These are phyloP conservation scores for Entomortierella chlamydospora DNA, from an alignment of 192 early-diverging fungal species.

Conservation along the genomic window DNA sequence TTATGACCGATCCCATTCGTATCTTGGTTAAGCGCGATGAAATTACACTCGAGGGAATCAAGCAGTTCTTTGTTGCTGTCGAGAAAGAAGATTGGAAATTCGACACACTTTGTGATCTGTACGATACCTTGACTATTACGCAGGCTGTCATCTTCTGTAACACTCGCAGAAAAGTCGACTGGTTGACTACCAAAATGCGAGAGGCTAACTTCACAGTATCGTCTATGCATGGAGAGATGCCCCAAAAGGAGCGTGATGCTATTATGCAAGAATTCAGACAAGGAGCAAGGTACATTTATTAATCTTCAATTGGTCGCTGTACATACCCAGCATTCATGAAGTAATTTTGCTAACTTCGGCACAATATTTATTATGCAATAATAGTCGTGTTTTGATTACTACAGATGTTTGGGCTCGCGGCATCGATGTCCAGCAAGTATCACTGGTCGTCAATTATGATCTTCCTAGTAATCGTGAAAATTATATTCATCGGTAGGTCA, in stretches of 20 bases:
- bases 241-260: conserved; percentile 95
- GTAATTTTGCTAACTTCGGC: not conserved
- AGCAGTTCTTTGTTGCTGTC: conserved; percentile 98
- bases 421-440: conserved; percentile 99
- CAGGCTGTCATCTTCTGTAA: conserved; percentile 99
- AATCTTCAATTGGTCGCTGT: not conserved
- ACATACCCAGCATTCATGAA: too few species aligned
- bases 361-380: not conserved
- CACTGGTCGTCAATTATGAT: conserved; percentile 97
- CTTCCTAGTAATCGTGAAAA: conserved; percentile 95
- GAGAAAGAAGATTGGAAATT: conserved; percentile 99
- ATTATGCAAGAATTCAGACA: conserved; percentile 98
- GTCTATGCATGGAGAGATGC: conserved; percentile 99
- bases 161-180: conserved; percentile 96
- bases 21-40: conserved; percentile 99
- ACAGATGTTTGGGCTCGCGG: conserved; percentile 99
- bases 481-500: conserved; percentile 90
- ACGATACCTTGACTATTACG: conserved; percentile 97
- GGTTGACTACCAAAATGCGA: conserved; percentile 96
- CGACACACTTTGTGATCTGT: conserved; percentile 96
- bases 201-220: conserved; percentile 98
- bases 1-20: conserved; percentile 96
- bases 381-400: conserved; percentile 94
- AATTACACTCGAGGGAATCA: conserved; percentile 98
- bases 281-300: conserved; percentile 71